A percentile compares a stretch with the other conserved stretches of the same genome.
Evolutionary conservation across 2,329 filamentous ascomycete genomes (phyloP).

Genomic region (Curvularia verruculosa): DNA sequence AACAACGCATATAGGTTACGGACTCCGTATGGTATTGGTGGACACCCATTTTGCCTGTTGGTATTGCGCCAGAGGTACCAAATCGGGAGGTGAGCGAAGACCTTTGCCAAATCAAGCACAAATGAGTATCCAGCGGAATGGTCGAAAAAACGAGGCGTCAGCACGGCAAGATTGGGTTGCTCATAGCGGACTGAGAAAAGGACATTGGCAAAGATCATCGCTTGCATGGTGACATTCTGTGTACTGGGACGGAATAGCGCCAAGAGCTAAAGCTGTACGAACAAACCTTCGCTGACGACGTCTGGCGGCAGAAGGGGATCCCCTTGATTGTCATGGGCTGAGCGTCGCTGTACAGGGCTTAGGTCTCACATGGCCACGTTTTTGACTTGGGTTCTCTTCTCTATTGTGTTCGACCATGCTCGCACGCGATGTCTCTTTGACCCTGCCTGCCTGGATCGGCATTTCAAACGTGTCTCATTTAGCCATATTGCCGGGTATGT

Average conservation of each 20-base stretch:
- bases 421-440: neutral
- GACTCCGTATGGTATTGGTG: slow-evolving; percentile 6
- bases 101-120: slow-evolving; percentile 1
- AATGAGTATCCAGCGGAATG: slow-evolving; percentile 1
- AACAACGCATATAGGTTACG: neutral
- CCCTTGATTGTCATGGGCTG: neutral
- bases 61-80: slow-evolving; percentile 2
- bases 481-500: slow-evolving; percentile 18
- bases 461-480: slow-evolving; percentile 12
- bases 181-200: neutral
- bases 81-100: slow-evolving; percentile 4
- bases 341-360: neutral
- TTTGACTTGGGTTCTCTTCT: slow-evolving; percentile 1
- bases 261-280: neutral
- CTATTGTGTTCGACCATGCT: neutral
- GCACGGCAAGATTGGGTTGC: slow-evolving; percentile 13
- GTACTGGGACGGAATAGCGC: slow-evolving; percentile 1
- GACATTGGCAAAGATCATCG: slow-evolving; percentile 2
- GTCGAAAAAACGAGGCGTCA: slow-evolving; percentile 8
- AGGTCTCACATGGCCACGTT: slow-evolving; percentile 12
- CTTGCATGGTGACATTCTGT: neutral
- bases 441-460: slow-evolving; percentile 12
- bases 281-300: slow-evolving; percentile 8
- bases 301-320: neutral
- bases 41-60: neutral